phyloP scores from a whole-genome alignment of 345 rosid genomes.

The Arabidopsis arenosa region DNA sequence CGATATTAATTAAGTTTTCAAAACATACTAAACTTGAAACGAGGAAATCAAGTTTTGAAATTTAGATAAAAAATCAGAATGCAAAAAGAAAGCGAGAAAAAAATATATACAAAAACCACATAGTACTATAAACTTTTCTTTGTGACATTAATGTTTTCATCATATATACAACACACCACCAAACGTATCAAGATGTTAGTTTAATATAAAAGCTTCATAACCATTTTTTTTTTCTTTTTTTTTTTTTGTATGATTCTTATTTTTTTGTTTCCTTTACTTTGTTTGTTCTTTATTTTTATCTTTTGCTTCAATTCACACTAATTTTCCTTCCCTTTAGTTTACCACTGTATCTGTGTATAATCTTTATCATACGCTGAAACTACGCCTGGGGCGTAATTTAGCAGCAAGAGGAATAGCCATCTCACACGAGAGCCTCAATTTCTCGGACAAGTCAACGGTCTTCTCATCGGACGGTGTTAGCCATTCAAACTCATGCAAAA shows the following conservation, averaged over 20 bases:
- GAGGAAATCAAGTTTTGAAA: background rate
- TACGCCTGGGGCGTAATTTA: constrained; percentile 51
- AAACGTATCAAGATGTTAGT: constrained; percentile 31
- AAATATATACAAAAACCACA: background rate
- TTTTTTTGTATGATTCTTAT: background rate
- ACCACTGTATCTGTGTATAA: background rate
- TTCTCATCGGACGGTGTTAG: constrained; percentile 49
- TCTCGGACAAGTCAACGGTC: constrained; percentile 72
- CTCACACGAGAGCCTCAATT: constrained; percentile 76
- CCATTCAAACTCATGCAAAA: constrained; percentile 82
- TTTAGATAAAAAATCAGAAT: background rate
- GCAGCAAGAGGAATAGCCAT: constrained; percentile 76
- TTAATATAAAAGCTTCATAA: constrained; percentile 16
- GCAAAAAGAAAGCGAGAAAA: background rate
- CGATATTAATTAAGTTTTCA: background rate
- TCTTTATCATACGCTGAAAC: constrained; percentile 9
- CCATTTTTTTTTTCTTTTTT: constrained; percentile 4
- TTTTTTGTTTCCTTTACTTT: background rate
- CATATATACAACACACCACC: constrained; percentile 38
- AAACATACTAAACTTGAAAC: background rate
- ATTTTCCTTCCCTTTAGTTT: background rate
- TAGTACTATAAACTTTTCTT: background rate
- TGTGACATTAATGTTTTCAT: constrained; percentile 10
- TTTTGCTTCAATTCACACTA: constrained; percentile 2
- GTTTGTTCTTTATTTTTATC: background rate